Evolutionary conservation across 371 early-diverging fungal genomes (phyloP), one percentile per base, ranked within the genome.

Genomic region (Mortierella sp.): DNA sequence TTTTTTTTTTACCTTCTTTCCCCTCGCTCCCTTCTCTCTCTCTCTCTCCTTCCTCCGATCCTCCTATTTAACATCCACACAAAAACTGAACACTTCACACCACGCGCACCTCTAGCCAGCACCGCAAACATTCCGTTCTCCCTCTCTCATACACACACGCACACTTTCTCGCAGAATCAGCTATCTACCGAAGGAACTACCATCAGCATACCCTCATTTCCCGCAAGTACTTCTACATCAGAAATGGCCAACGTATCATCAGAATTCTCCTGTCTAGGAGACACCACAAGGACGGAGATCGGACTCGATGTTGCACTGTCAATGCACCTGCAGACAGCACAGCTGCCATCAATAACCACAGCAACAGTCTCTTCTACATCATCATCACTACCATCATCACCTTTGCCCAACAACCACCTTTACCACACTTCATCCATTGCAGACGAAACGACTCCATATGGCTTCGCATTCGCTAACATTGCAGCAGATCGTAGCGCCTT

Each of bases 201-300:
- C 42, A 12, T 38, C 12, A 12, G 8, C 38, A 38, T 38, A 38
- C 38, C 38, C 38, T 38, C 8, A 42, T 42, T 42, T 16, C 42
- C 42, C 12, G 42, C 42, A 42, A 42, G 16, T 21, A 39, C 3
- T 12, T 39, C 52, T 13, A n/a, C 24, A 23, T 48, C 49, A 28
- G 7, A 38, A 30, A 51, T 51, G 51, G 51, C 51, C 51, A 51
- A 30, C 27, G 14, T 52, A 18, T 31, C 38, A 18, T 14, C 53
- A 31, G 38, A 52, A 52, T 38, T 31, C 7, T n/a, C 53, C 39
- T 52, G 21, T 27, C 34, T 52, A 38, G n/a, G 38, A 18, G 53
- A 52, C 1, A 16, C 34, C 2, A 9, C 38, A 52, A 50, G 28
- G 28, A 42, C 42, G 9, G 50, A 50, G 2, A 27, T 27, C 16